Conservation (phyloP, 768 basidiomycete species). For the Lactarius vividus region DNA sequence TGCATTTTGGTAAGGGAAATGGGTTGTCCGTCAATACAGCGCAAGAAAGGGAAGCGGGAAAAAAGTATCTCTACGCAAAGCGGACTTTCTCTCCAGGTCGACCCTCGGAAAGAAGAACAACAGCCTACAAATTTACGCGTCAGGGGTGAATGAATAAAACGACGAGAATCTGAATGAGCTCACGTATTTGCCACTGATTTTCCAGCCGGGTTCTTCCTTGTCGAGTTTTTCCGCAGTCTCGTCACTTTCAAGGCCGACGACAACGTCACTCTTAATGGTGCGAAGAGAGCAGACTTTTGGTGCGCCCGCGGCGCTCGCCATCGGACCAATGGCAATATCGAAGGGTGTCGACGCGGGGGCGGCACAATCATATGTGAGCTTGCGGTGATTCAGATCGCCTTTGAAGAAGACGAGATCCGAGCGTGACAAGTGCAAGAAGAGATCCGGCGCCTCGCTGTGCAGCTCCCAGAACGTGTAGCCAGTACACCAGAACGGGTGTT, state of each 20-base stretch:
- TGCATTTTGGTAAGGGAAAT: conserved; percentile 4
- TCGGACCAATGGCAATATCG: conserved; percentile 85
- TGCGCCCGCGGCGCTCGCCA: conserved; percentile 85
- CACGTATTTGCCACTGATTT: conserved; percentile 96
- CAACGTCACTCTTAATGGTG: conserved; percentile 94
- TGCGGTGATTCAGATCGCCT: conserved; percentile 92
- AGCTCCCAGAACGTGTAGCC: conserved; percentile 93
- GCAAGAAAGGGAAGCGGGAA: background rate
- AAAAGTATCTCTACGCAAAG: conserved; percentile 48
- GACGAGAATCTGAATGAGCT: conserved; percentile 36
- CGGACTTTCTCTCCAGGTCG: conserved; percentile 85
- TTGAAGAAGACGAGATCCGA: conserved; percentile 94
- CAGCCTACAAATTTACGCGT: conserved; percentile 50
- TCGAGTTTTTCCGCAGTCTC: conserved; percentile 76
- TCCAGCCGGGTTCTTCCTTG: conserved; percentile 88
- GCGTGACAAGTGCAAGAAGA: conserved; percentile 87
- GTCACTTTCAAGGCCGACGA: conserved; percentile 82
- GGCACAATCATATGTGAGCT: conserved; percentile 83
- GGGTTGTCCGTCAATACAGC: background rate
- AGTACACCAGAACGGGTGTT: conserved; percentile 95
- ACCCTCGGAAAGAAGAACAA: conserved; percentile 83
- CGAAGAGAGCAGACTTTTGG: conserved; percentile 83
- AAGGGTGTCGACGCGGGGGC: conserved; percentile 87
- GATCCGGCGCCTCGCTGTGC: conserved; percentile 78
- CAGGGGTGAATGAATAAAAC: conserved; percentile 5